Evolutionary conservation across 768 basidiomycete species (phyloP), one percentile per base, ranked within the genome.

Genomic region (Dioszegia aurantiaca): DNA sequence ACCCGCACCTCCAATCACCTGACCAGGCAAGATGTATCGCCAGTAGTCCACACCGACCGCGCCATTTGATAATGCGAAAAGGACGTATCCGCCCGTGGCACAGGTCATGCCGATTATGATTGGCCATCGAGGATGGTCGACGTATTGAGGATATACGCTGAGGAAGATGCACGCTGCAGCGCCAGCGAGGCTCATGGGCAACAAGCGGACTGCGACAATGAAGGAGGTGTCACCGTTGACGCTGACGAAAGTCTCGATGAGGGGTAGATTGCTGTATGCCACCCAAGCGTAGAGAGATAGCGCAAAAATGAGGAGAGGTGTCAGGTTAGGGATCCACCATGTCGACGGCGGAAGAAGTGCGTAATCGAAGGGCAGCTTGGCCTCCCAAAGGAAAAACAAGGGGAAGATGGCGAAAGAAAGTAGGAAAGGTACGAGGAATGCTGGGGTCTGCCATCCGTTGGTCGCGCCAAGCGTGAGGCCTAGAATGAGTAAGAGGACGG

Each of bases 61-160:
- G 27, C 43, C 40, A 1, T 45, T 42, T 11, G 58, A 53, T 6
- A 39, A 26, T 30, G 60, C 60, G 44, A 62, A 52, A 30, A 71
- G 64, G 19, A 70, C 19, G 70, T 88, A 74, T 61, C 90, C 78
- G 71, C 83, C 88, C 47, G 83, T 79, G 54, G 87, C 78, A 70
- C 89, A 78, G 39, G 86, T 73, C 85, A 88, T 88, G 19, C 58
- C 63, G 11, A 49, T 24, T 19, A 56, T 44, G 24, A 68, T 67
- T 8, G 66, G 60, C 52, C 60, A 60, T 46, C 56, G 30, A 3
- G 58, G 40, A 4, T n/a, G 23, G n/a, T 55, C 54, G n/a, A 68
- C 53, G 4, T 43, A 21, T 8, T 17, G 28, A n/a, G 53, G 53
- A 27, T 41, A 40, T 14, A 43, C 14, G 16, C 40, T 47, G 46